Conservation (phyloP, 139 green algal genomes). For the Trebouxia sp. region DNA sequence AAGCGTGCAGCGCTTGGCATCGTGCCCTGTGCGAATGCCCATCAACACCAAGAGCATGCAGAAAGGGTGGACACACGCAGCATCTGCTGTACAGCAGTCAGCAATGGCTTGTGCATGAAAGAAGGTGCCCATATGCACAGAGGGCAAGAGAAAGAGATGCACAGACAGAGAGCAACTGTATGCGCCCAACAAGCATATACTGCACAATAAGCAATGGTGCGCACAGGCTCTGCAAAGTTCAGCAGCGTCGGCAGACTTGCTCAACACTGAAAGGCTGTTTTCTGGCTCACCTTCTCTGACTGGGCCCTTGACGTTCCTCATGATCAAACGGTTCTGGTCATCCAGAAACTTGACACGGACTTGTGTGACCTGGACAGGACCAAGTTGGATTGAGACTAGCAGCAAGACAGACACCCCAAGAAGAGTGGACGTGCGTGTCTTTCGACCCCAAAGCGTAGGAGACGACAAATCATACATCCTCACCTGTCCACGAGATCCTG, state of each 20-base stretch:
- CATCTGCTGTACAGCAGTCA: too few relatives aligned
- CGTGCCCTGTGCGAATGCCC: neutral
- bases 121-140: too few relatives aligned
- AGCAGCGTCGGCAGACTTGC: neutral
- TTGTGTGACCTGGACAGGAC: slow-evolving; percentile 89
- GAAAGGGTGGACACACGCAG: too few relatives aligned
- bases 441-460: too few relatives aligned
- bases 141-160: too few relatives aligned
- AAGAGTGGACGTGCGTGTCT: neutral
- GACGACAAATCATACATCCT: too few relatives aligned
- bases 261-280: neutral
- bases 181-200: too few relatives aligned
- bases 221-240: neutral
- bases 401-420: neutral
- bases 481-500: slow-evolving; percentile 95
- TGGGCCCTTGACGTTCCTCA: slow-evolving; percentile 99
- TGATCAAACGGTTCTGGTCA: slow-evolving; percentile 98
- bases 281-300: slow-evolving; percentile 87
- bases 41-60: too few relatives aligned
- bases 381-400: too few relatives aligned
- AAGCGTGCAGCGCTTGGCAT: neutral
- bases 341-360: slow-evolving; percentile 99
- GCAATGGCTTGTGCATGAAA: too few relatives aligned
- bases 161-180: too few relatives aligned
- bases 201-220: neutral